A percentile compares a stretch with the other conserved stretches of the same genome.
Evolutionary conservation across 768 basidiomycete species (phyloP).

Genomic region (Leccinum olivaceopallidum): DNA sequence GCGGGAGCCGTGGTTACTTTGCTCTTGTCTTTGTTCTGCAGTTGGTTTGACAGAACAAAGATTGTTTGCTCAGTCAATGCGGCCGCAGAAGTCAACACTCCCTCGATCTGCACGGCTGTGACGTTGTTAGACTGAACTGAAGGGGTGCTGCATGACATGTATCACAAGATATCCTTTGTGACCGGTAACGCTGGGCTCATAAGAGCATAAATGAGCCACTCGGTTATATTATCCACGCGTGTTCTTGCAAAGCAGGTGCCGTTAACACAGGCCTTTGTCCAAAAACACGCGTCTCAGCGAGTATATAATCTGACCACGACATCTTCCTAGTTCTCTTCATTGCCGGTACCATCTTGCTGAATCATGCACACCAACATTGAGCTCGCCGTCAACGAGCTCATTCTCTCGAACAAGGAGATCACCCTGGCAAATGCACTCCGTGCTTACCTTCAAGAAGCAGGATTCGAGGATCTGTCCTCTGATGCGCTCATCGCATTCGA

Average conservation of each 20-base stretch:
- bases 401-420: slow-evolving; percentile 7
- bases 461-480: slow-evolving; percentile 6
- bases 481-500: slow-evolving; percentile 18
- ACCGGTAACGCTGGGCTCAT: background rate
- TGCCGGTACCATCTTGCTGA: background rate
- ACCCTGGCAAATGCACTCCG: slow-evolving; percentile 13
- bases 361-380: slow-evolving; percentile 18
- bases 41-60: background rate
- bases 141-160: background rate
- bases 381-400: slow-evolving; percentile 10
- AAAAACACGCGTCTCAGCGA: background rate
- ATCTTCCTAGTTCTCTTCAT: background rate
- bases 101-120: background rate
- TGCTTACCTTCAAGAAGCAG: slow-evolving; percentile 14
- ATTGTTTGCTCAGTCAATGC: background rate
- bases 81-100: background rate
- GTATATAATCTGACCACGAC: slow-evolving; percentile 3
- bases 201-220: slow-evolving; percentile 3
- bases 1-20: background rate
- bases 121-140: background rate
- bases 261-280: slow-evolving; percentile 10
- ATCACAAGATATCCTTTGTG: background rate
- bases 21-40: background rate
- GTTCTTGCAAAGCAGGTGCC: background rate
- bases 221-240: background rate